Evolutionary conservation across 164 flowering plant species (phyloP).

Genomic region (Santalum album): DNA sequence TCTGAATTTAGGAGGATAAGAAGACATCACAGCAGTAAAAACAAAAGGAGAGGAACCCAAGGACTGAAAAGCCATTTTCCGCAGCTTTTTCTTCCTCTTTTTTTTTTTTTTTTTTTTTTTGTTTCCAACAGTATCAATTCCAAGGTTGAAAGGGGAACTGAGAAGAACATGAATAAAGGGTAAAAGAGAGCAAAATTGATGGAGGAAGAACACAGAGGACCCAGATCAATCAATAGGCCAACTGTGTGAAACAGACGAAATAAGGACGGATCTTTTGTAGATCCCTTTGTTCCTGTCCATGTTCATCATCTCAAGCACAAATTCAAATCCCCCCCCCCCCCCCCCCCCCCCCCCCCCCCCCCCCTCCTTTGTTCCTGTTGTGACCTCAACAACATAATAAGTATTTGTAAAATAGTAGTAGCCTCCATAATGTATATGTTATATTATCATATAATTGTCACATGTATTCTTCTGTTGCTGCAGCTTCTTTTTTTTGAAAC

Average conservation of each 20-base stretch:
- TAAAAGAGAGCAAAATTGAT: slow-evolving; percentile 18
- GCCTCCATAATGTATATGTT: too few relatives aligned
- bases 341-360: neutral
- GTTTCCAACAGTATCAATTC: slow-evolving; percentile 4
- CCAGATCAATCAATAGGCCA: slow-evolving; percentile 1
- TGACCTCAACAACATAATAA: too few relatives aligned
- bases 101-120: neutral
- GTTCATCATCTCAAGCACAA: slow-evolving; percentile 19
- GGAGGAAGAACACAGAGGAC: slow-evolving; percentile 11
- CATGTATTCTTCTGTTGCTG: too few relatives aligned
- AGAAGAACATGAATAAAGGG: slow-evolving; percentile 21
- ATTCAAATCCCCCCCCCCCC: too few relatives aligned
- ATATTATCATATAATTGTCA: too few relatives aligned
- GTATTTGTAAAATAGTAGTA: too few relatives aligned
- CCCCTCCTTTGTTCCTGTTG: too few relatives aligned
- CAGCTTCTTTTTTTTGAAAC: too few relatives aligned
- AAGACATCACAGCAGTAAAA: neutral
- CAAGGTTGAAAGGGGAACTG: neutral
- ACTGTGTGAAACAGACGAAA: slow-evolving; percentile 18
- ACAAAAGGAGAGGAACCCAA: neutral
- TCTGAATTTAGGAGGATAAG: too few relatives aligned
- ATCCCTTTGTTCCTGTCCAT: slow-evolving; percentile 22
- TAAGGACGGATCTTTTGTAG: slow-evolving; percentile 28
- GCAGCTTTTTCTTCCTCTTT: neutral
- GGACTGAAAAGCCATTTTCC: neutral